Percentiles rank a stretch among this genome's conserved stretches.
Conservation (phyloP, 1,139 yeast genomes). For the Nakaseomyces nivariensis region DNA sequence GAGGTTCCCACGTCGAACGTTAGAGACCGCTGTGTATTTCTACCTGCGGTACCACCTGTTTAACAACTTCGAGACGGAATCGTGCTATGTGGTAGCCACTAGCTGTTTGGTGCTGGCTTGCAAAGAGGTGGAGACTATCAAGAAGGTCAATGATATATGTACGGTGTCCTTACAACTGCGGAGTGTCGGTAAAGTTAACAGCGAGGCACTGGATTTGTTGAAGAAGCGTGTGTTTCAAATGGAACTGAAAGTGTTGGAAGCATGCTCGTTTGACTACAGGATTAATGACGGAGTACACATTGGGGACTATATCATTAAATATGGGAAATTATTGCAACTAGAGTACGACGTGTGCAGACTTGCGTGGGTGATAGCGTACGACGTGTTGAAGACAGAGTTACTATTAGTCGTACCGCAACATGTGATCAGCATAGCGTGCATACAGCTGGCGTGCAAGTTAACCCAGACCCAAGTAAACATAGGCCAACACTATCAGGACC, state of each 20-base stretch:
- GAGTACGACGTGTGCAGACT: slow-evolving; percentile 39
- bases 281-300: slow-evolving; percentile 36
- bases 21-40: slow-evolving; percentile 60
- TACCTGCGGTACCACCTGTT: slow-evolving; percentile 64
- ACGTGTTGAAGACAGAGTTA: slow-evolving; percentile 62
- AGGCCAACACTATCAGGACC: slow-evolving; percentile 29
- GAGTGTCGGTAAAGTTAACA: slow-evolving; percentile 20
- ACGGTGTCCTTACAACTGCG: slow-evolving; percentile 28
- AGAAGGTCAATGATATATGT: slow-evolving; percentile 52
- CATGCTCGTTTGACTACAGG: slow-evolving; percentile 66
- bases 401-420: slow-evolving; percentile 71
- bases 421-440: slow-evolving; percentile 62
- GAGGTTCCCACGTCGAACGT: slow-evolving; percentile 56
- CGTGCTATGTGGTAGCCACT: slow-evolving; percentile 47
- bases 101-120: slow-evolving; percentile 72
- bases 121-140: slow-evolving; percentile 83
- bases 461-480: no score
- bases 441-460: slow-evolving; percentile 41
- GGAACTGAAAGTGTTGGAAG: slow-evolving; percentile 68
- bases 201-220: slow-evolving; percentile 37
- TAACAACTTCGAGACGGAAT: slow-evolving; percentile 42
- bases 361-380: slow-evolving; percentile 72
- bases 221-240: slow-evolving; percentile 44
- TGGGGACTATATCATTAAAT: slow-evolving; percentile 61
- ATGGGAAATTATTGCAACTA: slow-evolving; percentile 46